Percentiles rank a stretch among this genome's conserved stretches.
phyloP scores from a whole-genome alignment of 2,329 filamentous ascomycete species.

The Colletotrichum coccodes region DNA sequence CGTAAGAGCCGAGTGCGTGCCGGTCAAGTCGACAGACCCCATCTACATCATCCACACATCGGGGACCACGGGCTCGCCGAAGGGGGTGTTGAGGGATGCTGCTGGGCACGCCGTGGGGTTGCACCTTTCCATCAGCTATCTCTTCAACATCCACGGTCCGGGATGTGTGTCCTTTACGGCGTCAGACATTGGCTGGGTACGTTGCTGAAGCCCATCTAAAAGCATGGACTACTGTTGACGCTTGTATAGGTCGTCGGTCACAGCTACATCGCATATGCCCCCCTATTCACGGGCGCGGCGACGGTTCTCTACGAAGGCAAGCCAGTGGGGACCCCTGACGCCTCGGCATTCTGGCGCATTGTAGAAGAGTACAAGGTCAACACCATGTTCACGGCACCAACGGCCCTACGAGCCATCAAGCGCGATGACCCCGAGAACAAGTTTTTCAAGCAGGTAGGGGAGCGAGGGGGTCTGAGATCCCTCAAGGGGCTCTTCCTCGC shows the following conservation, averaged over 20 bases:
- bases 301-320: conserved; percentile 96
- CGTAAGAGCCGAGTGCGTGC: conserved; percentile 77
- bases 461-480: conserved; percentile 75
- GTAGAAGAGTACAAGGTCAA: conserved; percentile 88
- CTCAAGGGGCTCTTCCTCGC: conserved; percentile 85
- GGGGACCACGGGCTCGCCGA: conserved; percentile 83
- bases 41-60: conserved; percentile 95
- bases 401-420: conserved; percentile 85
- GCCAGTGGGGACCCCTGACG: conserved; percentile 87
- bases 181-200: conserved; percentile 89
- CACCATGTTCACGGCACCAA: conserved; percentile 87
- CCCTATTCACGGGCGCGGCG: conserved; percentile 84
- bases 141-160: conserved; percentile 85
- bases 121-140: conserved; percentile 81
- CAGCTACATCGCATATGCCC: conserved; percentile 88
- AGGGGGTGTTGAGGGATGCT: conserved; percentile 84
- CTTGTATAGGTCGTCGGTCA: conserved; percentile 64
- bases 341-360: conserved; percentile 88
- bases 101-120: conserved; percentile 90
- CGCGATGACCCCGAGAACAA: conserved; percentile 84
- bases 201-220: background rate
- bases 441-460: conserved; percentile 70
- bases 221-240: background rate
- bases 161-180: conserved; percentile 81
- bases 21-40: conserved; percentile 80